Percentiles rank a stretch among this genome's conserved stretches.
phyloP scores from a whole-genome alignment of 2,329 filamentous ascomycete species.

The Penicillium hesseltinei region DNA sequence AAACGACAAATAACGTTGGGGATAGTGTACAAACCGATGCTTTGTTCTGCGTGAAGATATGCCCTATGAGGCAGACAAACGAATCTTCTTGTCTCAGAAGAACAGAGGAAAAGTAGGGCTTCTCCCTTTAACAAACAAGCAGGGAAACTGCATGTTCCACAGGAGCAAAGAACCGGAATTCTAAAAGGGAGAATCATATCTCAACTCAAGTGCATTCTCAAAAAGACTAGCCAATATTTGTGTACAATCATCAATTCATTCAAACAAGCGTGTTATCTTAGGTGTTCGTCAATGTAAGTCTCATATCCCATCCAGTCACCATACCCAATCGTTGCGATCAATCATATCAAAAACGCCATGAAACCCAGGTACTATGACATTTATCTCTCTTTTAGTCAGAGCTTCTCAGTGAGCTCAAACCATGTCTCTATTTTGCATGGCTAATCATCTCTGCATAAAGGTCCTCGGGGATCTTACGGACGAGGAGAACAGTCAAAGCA shows the following conservation, averaged over 20 bases:
- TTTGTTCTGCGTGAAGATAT: neutral
- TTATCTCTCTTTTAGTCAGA: neutral
- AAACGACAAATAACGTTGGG: neutral
- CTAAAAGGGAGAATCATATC: neutral
- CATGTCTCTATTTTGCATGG: conserved; percentile 62
- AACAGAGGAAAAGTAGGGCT: neutral
- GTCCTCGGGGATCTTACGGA: conserved; percentile 85
- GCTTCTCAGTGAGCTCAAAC: neutral
- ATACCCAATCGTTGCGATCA: neutral
- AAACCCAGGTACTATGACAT: neutral
- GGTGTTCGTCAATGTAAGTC: conserved; percentile 16
- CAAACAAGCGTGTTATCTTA: conserved; percentile 14
- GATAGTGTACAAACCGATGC: neutral
- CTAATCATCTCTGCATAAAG: conserved; percentile 85
- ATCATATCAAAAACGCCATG: conserved; percentile 16
- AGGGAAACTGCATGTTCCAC: neutral
- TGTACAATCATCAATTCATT: conserved; percentile 24
- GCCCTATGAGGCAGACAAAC: neutral
- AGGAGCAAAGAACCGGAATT: neutral
- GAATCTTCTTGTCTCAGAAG: neutral
- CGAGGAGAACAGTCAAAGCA: conserved; percentile 77
- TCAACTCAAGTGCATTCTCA: neutral
- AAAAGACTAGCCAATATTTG: neutral
- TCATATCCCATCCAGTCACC: conserved; percentile 8
- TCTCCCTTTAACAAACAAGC: neutral